Conservation (phyloP, 2,329 filamentous ascomycete genomes). For the Podosphaera leucotricha region DNA sequence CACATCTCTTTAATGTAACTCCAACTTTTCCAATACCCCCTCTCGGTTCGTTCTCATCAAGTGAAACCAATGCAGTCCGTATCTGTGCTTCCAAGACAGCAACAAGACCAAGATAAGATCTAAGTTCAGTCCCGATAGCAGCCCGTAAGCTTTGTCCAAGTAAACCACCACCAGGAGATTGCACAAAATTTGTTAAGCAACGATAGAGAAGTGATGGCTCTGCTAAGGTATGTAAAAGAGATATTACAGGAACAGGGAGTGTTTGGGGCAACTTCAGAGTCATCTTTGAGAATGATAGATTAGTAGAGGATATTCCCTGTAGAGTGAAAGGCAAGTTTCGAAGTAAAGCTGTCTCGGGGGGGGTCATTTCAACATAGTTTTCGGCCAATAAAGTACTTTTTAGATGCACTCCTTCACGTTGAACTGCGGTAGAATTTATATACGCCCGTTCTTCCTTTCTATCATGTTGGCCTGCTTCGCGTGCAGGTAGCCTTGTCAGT, state of each 20-base stretch:
- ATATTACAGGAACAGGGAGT: constrained; percentile 63
- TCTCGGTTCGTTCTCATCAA: constrained; percentile 44
- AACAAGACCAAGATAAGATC: constrained; percentile 73
- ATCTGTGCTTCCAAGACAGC: constrained; percentile 88
- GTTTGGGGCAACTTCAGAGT: constrained; percentile 54
- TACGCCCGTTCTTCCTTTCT: constrained; percentile 14
- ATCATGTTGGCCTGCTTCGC: constrained; percentile 14
- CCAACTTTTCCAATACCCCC: constrained; percentile 61
- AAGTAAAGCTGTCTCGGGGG: constrained; percentile 41
- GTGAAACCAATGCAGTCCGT: constrained; percentile 48
- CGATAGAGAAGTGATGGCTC: constrained; percentile 87
- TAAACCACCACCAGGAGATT: constrained; percentile 60
- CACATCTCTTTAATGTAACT: constrained; percentile 82
- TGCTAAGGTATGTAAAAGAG: constrained; percentile 67
- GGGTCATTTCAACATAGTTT: constrained; percentile 31
- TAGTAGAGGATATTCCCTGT: constrained; percentile 73
- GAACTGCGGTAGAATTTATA: constrained; percentile 9
- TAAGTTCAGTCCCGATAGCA: constrained; percentile 62
- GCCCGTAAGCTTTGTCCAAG: constrained; percentile 78
- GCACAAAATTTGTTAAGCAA: constrained; percentile 56
- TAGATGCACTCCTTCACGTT: constrained; percentile 11
- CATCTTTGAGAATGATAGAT: constrained; percentile 51
- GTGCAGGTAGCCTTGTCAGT: constrained; percentile 16
- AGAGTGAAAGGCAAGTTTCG: constrained; percentile 79
- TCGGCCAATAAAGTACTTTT: constrained; percentile 34